Conservation (phyloP, 257 asterid genomes). For the Solanum sejunctum region DNA sequence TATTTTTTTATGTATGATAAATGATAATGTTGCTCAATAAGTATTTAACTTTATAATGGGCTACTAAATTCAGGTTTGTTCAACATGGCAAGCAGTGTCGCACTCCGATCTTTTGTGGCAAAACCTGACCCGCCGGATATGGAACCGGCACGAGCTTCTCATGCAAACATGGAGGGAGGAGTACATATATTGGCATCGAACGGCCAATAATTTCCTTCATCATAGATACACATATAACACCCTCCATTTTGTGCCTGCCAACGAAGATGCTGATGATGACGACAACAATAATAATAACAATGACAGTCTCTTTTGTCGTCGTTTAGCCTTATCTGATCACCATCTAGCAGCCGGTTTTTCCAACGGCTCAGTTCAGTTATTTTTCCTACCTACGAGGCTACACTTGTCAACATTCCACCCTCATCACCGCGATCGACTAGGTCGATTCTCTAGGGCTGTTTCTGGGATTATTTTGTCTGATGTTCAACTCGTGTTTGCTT, state of each 20-base stretch:
- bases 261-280: neutral
- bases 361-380: conserved; percentile 58
- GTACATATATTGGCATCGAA: conserved; percentile 54
- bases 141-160: conserved; percentile 33
- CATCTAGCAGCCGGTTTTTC: conserved; percentile 78
- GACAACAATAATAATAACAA: conserved; percentile 16
- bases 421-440: conserved; percentile 48
- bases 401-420: conserved; percentile 50
- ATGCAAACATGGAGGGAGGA: conserved; percentile 72
- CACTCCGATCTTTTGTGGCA: conserved; percentile 77
- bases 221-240: conserved; percentile 28
- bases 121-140: conserved; percentile 41
- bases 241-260: conserved; percentile 28
- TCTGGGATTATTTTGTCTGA: conserved; percentile 50
- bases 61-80: conserved; percentile 46
- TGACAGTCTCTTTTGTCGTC: conserved; percentile 37
- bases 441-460: conserved; percentile 50
- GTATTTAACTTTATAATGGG: neutral
- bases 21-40: neutral
- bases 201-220: conserved; percentile 41
- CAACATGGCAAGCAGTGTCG: conserved; percentile 84
- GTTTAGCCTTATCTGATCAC: conserved; percentile 60
- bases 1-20: no score
- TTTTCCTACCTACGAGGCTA: conserved; percentile 31
- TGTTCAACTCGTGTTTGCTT: conserved; percentile 38